Evolutionary conservation across 2,329 filamentous ascomycete genomes (phyloP), one percentile per base, ranked within the genome.

Genomic region (Cordyceps tenuipes): DNA sequence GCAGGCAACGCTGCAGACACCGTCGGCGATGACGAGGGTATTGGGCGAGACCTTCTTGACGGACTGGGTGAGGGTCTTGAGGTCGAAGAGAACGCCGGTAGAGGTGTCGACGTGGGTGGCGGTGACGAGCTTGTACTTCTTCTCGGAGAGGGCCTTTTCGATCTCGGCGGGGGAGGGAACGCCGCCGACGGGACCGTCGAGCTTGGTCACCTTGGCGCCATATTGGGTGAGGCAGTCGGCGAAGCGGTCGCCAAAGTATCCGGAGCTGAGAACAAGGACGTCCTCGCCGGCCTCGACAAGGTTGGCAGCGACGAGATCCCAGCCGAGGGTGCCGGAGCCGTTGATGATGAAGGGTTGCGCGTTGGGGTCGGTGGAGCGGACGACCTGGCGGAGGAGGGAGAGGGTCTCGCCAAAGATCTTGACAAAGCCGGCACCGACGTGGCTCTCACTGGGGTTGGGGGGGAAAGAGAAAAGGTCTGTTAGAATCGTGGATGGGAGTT

Each of bases 21-120:
- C 94, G 71, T 99, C 94, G 59, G 97, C 93, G 56, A 97, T 83
- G 62, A 99, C 77, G 59, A 99, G 81, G 1, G 94, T 99, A 57
- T 96, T 87, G 0, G 94, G 94, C 63, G 91, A 96, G 64, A 97
- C 90, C 57, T 83, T 82, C 72, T 89, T 89, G 56, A 97, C 89
- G 54, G 95, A 79, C 70, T 92, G 89, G 39, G 91, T 85, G 61
- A 99, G 79, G 61, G 85, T 79, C 79, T 95, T 88, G 68, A 97
- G 84, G 73, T 97, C 92, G 70, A 89, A 96, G 54, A 99, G 79
- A 29, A 99, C 94, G 66, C 94, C 94, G 43, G 94, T 99, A 4
- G 92, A 97, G 26, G 94, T 99, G 72, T 99, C 94, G 63, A 97
- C 93, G 73, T 99, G 94, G 12, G 94, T 99, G 65, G 97, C 88